A percentile compares a stretch with the other conserved stretches of the same genome.
Conservation (phyloP, 768 basidiomycete species). For the Panus rudis region DNA sequence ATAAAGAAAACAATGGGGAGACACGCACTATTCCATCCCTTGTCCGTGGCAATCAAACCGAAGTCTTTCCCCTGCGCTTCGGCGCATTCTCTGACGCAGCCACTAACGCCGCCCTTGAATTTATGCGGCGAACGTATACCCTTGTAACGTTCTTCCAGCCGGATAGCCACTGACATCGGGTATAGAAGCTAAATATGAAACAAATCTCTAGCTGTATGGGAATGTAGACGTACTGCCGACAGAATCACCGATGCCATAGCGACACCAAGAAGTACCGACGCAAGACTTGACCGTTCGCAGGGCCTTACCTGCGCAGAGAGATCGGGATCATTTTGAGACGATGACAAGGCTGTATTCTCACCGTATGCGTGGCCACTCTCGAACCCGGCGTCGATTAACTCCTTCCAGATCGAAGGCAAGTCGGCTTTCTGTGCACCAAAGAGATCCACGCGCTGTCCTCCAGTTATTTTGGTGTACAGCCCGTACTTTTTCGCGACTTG, state of each 20-base stretch:
- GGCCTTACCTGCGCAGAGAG: conserved; percentile 38
- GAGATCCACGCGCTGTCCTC: conserved; percentile 57
- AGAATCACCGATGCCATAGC: conserved; percentile 68
- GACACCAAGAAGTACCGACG: conserved; percentile 67
- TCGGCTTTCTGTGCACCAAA: conserved; percentile 69
- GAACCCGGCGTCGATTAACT: conserved; percentile 57
- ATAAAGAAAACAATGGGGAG: not conserved
- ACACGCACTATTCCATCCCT: conserved; percentile 63
- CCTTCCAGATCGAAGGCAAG: conserved; percentile 61
- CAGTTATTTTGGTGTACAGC: conserved; percentile 59
- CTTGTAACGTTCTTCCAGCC: conserved; percentile 66
- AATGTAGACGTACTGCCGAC: conserved; percentile 39
- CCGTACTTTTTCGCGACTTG: conserved; percentile 59
- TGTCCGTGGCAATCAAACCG: conserved; percentile 69
- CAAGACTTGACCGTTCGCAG: conserved; percentile 74
- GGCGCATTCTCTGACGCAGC: conserved; percentile 71
- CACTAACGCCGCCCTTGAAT: conserved; percentile 70
- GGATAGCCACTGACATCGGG: conserved; percentile 43
- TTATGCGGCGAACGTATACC: conserved; percentile 68
- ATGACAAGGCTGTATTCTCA: too few species aligned
- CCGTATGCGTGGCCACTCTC: conserved; percentile 76
- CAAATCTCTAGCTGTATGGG: not conserved
- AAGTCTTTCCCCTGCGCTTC: conserved; percentile 75
- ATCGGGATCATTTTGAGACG: not conserved
- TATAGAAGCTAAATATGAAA: not conserved